Evolutionary conservation across 2,329 filamentous ascomycete species (phyloP).

Genomic region (Tolypocladium guangdongense): DNA sequence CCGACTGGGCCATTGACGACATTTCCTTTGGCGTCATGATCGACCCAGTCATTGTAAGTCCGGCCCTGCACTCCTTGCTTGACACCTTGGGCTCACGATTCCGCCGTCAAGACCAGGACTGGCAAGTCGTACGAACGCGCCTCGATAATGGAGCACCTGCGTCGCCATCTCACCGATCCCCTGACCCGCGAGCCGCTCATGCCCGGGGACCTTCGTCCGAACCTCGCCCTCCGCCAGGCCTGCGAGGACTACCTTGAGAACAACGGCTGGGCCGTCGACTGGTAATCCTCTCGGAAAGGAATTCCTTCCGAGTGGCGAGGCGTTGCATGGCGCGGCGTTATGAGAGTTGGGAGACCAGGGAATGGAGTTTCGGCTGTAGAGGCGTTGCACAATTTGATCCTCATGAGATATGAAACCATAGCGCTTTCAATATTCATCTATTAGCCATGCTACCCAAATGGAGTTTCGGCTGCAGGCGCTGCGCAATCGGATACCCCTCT

Average conservation of each 20-base stretch:
- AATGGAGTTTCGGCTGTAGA: neutral
- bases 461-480: too few species aligned
- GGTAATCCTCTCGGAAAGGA: slow-evolving; percentile 34
- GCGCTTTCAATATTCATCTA: neutral
- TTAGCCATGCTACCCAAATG: too few species aligned
- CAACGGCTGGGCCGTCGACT: slow-evolving; percentile 91
- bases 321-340: neutral
- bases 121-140: slow-evolving; percentile 86
- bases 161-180: slow-evolving; percentile 65
- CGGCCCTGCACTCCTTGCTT: neutral
- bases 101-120: slow-evolving; percentile 53
- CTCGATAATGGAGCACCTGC: slow-evolving; percentile 77
- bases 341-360: neutral
- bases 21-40: slow-evolving; percentile 66
- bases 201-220: slow-evolving; percentile 63
- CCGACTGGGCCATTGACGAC: slow-evolving; percentile 67
- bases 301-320: neutral
- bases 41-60: slow-evolving; percentile 50
- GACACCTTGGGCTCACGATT: neutral
- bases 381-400: neutral
- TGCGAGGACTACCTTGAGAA: slow-evolving; percentile 75
- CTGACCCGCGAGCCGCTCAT: slow-evolving; percentile 67
- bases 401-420: neutral
- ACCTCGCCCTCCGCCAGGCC: slow-evolving; percentile 69
- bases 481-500: neutral